These are phyloP conservation scores for Nephelium lappaceum DNA, from an alignment of 345 rosid genomes.

Conservation along the genomic window DNA sequence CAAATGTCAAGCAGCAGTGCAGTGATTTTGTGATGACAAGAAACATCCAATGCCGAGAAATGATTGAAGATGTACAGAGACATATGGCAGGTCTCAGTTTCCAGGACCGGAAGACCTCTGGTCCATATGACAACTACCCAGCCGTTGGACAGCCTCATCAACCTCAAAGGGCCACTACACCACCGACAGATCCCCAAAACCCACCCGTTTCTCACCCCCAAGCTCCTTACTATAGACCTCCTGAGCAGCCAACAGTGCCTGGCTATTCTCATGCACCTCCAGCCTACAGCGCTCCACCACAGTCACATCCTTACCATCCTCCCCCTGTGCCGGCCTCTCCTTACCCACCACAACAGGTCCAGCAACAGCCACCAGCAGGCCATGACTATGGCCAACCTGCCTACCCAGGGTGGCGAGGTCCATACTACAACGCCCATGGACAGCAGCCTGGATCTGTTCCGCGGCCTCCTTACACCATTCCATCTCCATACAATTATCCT, in stretches of 20 bases:
- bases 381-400: slow-evolving; percentile 82
- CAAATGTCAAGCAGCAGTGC: slow-evolving; percentile 94
- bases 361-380: slow-evolving; percentile 64
- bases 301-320: slow-evolving; percentile 57
- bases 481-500: slow-evolving; percentile 70
- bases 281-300: slow-evolving; percentile 59
- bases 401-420: slow-evolving; percentile 90
- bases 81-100: slow-evolving; percentile 86
- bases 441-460: slow-evolving; percentile 73
- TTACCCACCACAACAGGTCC: slow-evolving; percentile 60
- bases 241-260: slow-evolving; percentile 60
- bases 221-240: slow-evolving; percentile 65
- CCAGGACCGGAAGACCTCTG: slow-evolving; percentile 71
- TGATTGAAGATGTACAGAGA: slow-evolving; percentile 96
- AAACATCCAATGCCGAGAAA: slow-evolving; percentile 94
- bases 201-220: slow-evolving; percentile 50
- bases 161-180: slow-evolving; percentile 44
- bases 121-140: slow-evolving; percentile 60
- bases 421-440: slow-evolving; percentile 73
- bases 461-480: slow-evolving; percentile 81
- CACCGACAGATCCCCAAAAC: slow-evolving; percentile 56
- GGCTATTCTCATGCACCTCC: slow-evolving; percentile 58
- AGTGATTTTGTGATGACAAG: slow-evolving; percentile 98
- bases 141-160: slow-evolving; percentile 63
- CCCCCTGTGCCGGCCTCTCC: slow-evolving; percentile 44